phyloP scores from a whole-genome alignment of 1,139 yeast genomes.

The Candida anutae region DNA sequence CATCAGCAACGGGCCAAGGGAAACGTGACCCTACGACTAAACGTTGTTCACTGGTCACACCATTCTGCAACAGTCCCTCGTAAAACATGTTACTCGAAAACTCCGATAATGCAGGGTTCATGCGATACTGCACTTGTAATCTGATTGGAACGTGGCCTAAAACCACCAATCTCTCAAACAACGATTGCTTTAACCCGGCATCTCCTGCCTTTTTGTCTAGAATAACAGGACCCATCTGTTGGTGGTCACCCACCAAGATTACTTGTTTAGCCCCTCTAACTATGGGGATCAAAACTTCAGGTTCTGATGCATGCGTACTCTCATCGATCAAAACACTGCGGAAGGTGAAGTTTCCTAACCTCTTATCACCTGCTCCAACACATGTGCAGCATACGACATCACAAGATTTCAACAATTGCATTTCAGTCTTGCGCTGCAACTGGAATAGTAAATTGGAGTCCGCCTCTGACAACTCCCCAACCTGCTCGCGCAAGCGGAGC shows the following conservation, averaged over 20 bases:
- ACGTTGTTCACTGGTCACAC: constrained; percentile 74
- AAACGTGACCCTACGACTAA: constrained; percentile 48
- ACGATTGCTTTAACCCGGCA: constrained; percentile 79
- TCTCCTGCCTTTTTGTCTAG: constrained; percentile 72
- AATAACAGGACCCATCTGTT: constrained; percentile 89
- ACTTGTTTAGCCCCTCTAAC: constrained; percentile 88
- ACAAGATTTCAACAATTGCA: constrained; percentile 43
- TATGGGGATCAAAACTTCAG: constrained; percentile 82
- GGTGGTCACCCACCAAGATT: constrained; percentile 89
- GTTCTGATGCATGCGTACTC: constrained; percentile 90
- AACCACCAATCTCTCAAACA: constrained; percentile 79
- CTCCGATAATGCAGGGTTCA: constrained; percentile 85
- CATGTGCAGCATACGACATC: constrained; percentile 89
- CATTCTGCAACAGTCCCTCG: constrained; percentile 88
- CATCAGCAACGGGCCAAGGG: constrained; percentile 83
- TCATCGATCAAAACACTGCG: constrained; percentile 84
- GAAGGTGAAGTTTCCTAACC: constrained; percentile 50
- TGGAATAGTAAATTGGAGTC: constrained; percentile 43
- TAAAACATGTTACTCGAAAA: constrained; percentile 90
- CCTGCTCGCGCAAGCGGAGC: constrained; percentile 48
- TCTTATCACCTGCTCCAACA: constrained; percentile 79
- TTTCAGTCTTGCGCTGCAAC: constrained; percentile 42
- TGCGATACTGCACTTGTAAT: constrained; percentile 87
- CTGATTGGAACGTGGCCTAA: constrained; percentile 82
- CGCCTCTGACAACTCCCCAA: constrained; percentile 59